These are phyloP conservation scores for Quillaja saponaria DNA, from an alignment of 306 rosid species.

Conservation along the genomic window DNA sequence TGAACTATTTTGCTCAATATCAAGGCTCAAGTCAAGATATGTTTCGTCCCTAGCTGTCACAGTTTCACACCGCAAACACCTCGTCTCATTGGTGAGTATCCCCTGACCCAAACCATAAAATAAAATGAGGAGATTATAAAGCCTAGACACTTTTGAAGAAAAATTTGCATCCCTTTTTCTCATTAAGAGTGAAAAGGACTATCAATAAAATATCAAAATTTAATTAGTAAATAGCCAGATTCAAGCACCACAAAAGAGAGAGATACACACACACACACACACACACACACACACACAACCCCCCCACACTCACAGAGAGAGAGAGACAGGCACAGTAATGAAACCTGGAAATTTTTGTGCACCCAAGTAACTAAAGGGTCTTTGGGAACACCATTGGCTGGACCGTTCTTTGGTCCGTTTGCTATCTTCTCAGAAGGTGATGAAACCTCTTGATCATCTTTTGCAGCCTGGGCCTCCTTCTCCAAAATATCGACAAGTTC, in stretches of 20 bases:
- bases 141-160: background rate
- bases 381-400: constrained; percentile 69
- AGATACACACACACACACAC: no score
- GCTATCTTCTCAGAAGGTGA: constrained; percentile 71
- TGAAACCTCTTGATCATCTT: constrained; percentile 68
- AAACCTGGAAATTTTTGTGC: constrained; percentile 98
- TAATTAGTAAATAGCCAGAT: constrained; percentile 10
- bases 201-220: constrained; percentile 26
- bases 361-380: constrained; percentile 98
- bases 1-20: constrained; percentile 98
- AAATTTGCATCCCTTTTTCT: background rate
- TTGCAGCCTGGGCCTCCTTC: constrained; percentile 86
- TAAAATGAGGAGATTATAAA: constrained; percentile 34
- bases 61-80: constrained; percentile 97
- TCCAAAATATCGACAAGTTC: constrained; percentile 99
- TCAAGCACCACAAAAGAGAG: background rate
- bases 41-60: constrained; percentile 98
- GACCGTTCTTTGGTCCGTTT: constrained; percentile 74
- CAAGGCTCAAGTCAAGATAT: constrained; percentile 96
- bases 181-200: constrained; percentile 16
- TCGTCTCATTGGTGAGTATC: constrained; percentile 95
- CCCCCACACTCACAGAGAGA: no score
- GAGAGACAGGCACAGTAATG: constrained; percentile 36
- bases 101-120: constrained; percentile 65
- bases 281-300: no score